Conservation (phyloP, 2,329 filamentous ascomycete genomes). For the Colletotrichum acutatum region DNA sequence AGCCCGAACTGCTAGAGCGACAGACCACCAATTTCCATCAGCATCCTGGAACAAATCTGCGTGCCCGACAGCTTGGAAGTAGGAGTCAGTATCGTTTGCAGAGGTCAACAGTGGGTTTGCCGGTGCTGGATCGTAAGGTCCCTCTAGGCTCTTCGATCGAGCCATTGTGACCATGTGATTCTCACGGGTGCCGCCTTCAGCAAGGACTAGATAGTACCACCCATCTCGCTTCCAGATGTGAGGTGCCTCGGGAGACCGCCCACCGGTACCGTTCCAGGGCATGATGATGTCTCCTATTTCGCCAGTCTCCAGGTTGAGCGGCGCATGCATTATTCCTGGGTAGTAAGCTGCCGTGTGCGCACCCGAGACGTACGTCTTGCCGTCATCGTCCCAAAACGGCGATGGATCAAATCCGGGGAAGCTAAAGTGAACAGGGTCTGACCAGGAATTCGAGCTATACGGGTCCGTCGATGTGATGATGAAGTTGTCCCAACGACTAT, state of each 20-base stretch:
- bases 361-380: slow-evolving; percentile 60
- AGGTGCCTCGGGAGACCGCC: slow-evolving; percentile 59
- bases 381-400: slow-evolving; percentile 67
- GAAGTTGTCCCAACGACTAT: slow-evolving; percentile 32
- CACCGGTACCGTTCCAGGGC: slow-evolving; percentile 61
- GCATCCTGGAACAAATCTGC: slow-evolving; percentile 66
- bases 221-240: slow-evolving; percentile 63
- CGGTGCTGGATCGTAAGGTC: slow-evolving; percentile 56
- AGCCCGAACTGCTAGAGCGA: slow-evolving; percentile 53
- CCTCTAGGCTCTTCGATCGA: slow-evolving; percentile 52
- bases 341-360: slow-evolving; percentile 42
- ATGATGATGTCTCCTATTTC: slow-evolving; percentile 48
- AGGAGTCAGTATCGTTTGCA: slow-evolving; percentile 55
- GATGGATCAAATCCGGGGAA: slow-evolving; percentile 56
- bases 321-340: slow-evolving; percentile 50
- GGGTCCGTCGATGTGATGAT: slow-evolving; percentile 36
- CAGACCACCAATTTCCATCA: slow-evolving; percentile 52
- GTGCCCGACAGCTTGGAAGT: slow-evolving; percentile 66
- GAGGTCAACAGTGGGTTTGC: slow-evolving; percentile 57
- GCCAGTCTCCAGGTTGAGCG: slow-evolving; percentile 53
- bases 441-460: slow-evolving; percentile 40
- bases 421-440: slow-evolving; percentile 40
- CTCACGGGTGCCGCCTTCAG: slow-evolving; percentile 62
- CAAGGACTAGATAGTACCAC: slow-evolving; percentile 64
- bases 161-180: slow-evolving; percentile 62